Conservation (phyloP, 2,329 filamentous ascomycete species). For the Penicillium sp. region DNA sequence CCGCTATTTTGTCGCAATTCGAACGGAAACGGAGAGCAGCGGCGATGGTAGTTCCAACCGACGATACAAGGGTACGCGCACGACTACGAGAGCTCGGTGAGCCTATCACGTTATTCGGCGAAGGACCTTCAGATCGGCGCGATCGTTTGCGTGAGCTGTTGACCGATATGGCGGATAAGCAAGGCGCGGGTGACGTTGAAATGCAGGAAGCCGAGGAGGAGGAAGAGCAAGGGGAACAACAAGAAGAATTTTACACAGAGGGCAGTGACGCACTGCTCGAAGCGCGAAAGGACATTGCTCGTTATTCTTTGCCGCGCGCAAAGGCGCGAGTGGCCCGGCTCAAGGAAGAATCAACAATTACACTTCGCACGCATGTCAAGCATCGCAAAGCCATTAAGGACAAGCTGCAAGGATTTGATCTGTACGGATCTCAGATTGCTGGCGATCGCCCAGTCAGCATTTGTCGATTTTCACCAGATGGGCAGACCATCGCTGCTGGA, state of each 20-base stretch:
- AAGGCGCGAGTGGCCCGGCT: conserved; percentile 74
- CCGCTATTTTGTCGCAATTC: conserved; percentile 82
- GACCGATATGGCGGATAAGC: conserved; percentile 67
- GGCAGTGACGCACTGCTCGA: conserved; percentile 72
- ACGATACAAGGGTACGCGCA: conserved; percentile 80
- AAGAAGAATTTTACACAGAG: conserved; percentile 94
- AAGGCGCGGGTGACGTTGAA: conserved; percentile 48
- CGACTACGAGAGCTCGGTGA: conserved; percentile 84
- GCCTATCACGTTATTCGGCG: conserved; percentile 90
- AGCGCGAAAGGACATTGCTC: conserved; percentile 75
- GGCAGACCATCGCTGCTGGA: conserved; percentile 78
- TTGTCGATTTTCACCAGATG: conserved; percentile 83
- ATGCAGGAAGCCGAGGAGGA: conserved; percentile 56
- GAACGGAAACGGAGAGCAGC: conserved; percentile 86
- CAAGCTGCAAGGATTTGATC: conserved; percentile 74
- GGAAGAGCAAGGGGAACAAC: conserved; percentile 68
- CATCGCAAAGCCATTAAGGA: conserved; percentile 89
- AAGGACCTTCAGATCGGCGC: conserved; percentile 79
- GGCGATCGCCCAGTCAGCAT: conserved; percentile 90
- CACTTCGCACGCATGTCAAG: conserved; percentile 84
- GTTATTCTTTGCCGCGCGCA: conserved; percentile 79
- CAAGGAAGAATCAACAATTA: conserved; percentile 76
- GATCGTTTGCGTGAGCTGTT: conserved; percentile 82
- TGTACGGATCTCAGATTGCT: conserved; percentile 90
- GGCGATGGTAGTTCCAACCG: conserved; percentile 87